phyloP scores from a whole-genome alignment of 257 asterid species.

The Lantana camara region DNA sequence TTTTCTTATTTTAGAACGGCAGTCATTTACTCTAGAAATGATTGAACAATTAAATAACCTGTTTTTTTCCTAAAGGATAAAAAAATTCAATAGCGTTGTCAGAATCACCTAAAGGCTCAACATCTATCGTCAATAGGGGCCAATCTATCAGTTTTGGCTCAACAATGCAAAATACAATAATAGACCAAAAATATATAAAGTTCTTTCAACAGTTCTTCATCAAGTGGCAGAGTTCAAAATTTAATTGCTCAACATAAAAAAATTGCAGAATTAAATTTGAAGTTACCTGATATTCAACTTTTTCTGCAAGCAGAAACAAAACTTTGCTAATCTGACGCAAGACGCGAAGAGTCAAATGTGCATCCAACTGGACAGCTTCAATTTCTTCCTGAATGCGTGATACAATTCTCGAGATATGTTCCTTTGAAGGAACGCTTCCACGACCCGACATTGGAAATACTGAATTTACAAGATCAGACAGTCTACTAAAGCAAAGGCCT shows the following conservation, averaged over 20 bases:
- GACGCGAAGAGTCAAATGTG: slow-evolving; percentile 87
- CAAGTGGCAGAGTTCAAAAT: too few species aligned
- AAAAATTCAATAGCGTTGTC: background rate
- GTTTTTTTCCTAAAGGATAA: background rate
- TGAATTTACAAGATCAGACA: slow-evolving; percentile 82
- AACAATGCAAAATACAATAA: too few species aligned
- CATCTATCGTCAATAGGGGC: too few species aligned
- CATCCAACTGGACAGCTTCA: slow-evolving; percentile 90
- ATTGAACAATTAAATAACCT: background rate
- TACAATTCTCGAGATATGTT: slow-evolving; percentile 65
- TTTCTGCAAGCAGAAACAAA: slow-evolving; percentile 76
- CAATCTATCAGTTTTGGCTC: too few species aligned
- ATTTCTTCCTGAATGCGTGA: slow-evolving; percentile 90
- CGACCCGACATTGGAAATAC: slow-evolving; percentile 90
- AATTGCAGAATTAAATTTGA: slow-evolving; percentile 2
- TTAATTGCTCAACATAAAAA: background rate
- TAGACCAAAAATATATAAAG: too few species aligned
- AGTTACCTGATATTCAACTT: slow-evolving; percentile 84
- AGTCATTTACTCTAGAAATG: background rate
- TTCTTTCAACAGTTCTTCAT: too few species aligned
- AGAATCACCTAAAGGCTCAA: too few species aligned
- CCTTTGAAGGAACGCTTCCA: slow-evolving; percentile 87
- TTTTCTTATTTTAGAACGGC: background rate
- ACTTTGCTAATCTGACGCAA: slow-evolving; percentile 84
- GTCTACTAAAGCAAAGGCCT: slow-evolving; percentile 71